Evolutionary conservation across 2,329 filamentous ascomycete species (phyloP), one percentile per base, ranked within the genome.

Genomic region (Pseudocercospora macadamiae): DNA sequence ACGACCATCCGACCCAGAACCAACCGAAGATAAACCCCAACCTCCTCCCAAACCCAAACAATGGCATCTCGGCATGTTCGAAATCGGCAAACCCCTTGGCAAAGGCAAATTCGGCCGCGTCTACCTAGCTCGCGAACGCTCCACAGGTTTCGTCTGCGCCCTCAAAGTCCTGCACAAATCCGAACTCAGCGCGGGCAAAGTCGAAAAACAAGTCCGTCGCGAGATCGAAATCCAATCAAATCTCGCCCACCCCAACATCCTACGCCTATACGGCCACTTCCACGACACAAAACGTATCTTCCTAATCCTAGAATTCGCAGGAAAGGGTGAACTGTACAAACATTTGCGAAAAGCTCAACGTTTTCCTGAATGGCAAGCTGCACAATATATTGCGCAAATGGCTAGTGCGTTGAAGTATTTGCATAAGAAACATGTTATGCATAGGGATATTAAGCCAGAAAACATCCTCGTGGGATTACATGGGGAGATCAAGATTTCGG

Each of bases 401-500:
- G 89, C 90, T n/a, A 89, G 89, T 44, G 92, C 92, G 0, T 79
- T 96, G 68, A 88, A 88, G 67, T 97, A 97, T 72, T 83, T 97
- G 45, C 93, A 97, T 80, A 91, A 91, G 74, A 97, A 97, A 80
- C 92, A 97, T 75, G 90, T 97, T 67, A 97, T 97, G 79, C 93
- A 97, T 77, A 85, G 93, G 59, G 93, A 97, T 70, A 97, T 97
- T 79, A 97, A 97, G 80, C 93, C 93, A 2, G 93, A 97, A 77
- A 97, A 97, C 71, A 97, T 97, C 64, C 83, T 97, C 19, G 89
- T 97, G 26, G 93, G 93, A 12, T 92, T 97, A 60, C 93, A 97
- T 73, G 95, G 93, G 66, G 95, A 99, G 80, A 93, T 99, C 79
- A 99, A 99, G 77, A 93, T 99, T 71, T 96, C 91, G 3, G 95